Percentiles rank a stretch among this genome's conserved stretches.
phyloP scores from a whole-genome alignment of 2,329 filamentous ascomycete species.

The Alternaria dauci region DNA sequence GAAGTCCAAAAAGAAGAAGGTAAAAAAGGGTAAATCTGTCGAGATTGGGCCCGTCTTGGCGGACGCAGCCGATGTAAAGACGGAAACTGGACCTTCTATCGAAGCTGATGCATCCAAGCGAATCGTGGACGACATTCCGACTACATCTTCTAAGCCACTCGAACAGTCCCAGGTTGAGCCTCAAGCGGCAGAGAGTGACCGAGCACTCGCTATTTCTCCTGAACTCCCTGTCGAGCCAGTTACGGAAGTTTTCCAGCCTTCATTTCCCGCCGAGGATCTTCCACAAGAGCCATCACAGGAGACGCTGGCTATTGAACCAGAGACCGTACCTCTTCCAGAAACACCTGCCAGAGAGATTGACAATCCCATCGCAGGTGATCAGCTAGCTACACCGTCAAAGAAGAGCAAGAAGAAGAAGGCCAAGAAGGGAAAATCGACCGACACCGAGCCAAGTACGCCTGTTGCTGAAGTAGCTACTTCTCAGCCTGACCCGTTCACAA shows the following conservation, averaged over 20 bases:
- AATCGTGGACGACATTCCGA: not conserved
- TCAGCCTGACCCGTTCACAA: not conserved
- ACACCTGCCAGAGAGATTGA: conserved; percentile 1
- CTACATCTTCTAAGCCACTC: not conserved
- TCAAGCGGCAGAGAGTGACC: not conserved
- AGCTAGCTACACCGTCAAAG: conserved; percentile 42
- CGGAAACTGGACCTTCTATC: not conserved
- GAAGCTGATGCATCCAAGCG: not conserved
- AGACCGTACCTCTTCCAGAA: not conserved
- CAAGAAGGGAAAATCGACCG: conserved; percentile 21
- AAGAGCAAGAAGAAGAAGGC: conserved; percentile 55
- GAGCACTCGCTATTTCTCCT: not conserved
- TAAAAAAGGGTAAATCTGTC: conserved; percentile 21
- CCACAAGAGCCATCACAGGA: not conserved
- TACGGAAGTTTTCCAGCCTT: not conserved
- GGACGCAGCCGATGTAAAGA: not conserved
- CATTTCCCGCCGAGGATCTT: not conserved
- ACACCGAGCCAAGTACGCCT: conserved; percentile 20
- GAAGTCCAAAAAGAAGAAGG: conserved; percentile 55
- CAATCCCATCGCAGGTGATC: conserved; percentile 9
- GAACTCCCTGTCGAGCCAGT: not conserved
- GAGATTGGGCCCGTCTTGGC: conserved; percentile 7
- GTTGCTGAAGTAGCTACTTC: conserved; percentile 10
- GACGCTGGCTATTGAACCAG: not conserved
- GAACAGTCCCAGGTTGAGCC: conserved; percentile 4